phyloP scores from a whole-genome alignment of 257 asterid genomes.

The Fraxinus excelsior region DNA sequence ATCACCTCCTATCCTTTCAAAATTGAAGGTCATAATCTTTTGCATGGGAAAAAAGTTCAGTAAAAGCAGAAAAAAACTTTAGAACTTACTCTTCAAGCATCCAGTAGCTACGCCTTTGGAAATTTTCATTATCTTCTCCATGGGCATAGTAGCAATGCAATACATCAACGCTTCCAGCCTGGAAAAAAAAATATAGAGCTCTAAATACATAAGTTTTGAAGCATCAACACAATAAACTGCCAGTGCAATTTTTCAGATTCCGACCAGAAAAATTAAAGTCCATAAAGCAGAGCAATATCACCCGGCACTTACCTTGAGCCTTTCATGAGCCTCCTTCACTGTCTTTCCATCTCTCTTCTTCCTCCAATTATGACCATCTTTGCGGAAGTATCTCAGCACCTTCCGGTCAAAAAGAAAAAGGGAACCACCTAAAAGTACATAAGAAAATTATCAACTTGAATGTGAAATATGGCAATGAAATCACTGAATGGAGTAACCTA shows the following conservation, averaged over 20 bases:
- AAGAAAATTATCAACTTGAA: neutral
- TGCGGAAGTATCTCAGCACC: slow-evolving; percentile 82
- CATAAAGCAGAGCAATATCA: slow-evolving; percentile 19
- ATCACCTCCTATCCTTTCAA: neutral
- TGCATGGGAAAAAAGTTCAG: neutral
- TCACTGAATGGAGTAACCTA: neutral
- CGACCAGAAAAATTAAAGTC: slow-evolving; percentile 16
- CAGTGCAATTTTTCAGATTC: slow-evolving; percentile 3
- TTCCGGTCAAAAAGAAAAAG: slow-evolving; percentile 94
- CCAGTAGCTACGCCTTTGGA: slow-evolving; percentile 98
- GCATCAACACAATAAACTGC: slow-evolving; percentile 29
- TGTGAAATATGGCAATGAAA: neutral
- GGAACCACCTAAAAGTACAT: slow-evolving; percentile 67
- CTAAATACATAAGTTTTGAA: slow-evolving; percentile 26
- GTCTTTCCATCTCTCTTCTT: slow-evolving; percentile 95
- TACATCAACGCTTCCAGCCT: slow-evolving; percentile 91
- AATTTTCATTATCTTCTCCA: slow-evolving; percentile 83
- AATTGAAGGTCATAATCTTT: neutral
- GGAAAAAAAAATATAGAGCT: slow-evolving; percentile 30
- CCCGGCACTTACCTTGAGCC: slow-evolving; percentile 66
- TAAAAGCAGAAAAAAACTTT: neutral
- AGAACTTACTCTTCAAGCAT: slow-evolving; percentile 92
- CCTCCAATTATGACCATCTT: slow-evolving; percentile 97
- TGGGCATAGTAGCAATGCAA: slow-evolving; percentile 97
- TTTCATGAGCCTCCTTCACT: slow-evolving; percentile 95